Evolutionary conservation across 2,329 filamentous ascomycete species (phyloP), one percentile per base, ranked within the genome.

Genomic region (Aspergillus sp.): DNA sequence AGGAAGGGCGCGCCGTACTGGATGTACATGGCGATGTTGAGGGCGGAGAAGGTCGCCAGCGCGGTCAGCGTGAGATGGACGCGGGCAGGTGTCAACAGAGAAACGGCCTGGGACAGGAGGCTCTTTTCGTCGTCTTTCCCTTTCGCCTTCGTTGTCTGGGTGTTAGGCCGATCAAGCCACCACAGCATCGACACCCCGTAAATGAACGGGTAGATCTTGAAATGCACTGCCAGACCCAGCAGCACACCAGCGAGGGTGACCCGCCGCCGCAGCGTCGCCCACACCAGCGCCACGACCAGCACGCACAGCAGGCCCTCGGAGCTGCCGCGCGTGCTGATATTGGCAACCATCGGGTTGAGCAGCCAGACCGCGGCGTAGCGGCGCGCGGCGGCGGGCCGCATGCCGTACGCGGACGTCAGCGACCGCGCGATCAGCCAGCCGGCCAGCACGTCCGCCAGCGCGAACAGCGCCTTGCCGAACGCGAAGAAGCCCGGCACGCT

Each of bases 161-260:
- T 19, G 13, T 41, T 34, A 1, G 17, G 4, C 7, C 9, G 13
- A 32, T 3, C 7, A 17, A 16, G 16, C 63, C 71, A 73, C 75
- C 75, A 77, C 11, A 78, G 48, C 38, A 76, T 70, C 10, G 72
- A 74, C 2, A 87, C 84, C 2, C 89, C 93, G 71, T 99, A 99
- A 55, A 99, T 90, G 71, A 97, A 96, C 0, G 94, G 94, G 65
- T 99, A 99, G 56, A 99, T 97, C 79, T 99, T 99, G 76, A 99
- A 95, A 74, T 99, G 94, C 21, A 97, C 92, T 1, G 85, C 85
- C 23, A 96, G 74, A 0, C 94, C 94, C 2, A 99, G 78, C 25
- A 97, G 71, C 2, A 86, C 58, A 0, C 89, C 93, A 0, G 91
- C 88, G 7, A 95, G 68, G 1, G 73, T 65, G 16, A 88, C 75